Conservation (phyloP, 371 early-diverging fungal species). For the Mucor sp. region DNA sequence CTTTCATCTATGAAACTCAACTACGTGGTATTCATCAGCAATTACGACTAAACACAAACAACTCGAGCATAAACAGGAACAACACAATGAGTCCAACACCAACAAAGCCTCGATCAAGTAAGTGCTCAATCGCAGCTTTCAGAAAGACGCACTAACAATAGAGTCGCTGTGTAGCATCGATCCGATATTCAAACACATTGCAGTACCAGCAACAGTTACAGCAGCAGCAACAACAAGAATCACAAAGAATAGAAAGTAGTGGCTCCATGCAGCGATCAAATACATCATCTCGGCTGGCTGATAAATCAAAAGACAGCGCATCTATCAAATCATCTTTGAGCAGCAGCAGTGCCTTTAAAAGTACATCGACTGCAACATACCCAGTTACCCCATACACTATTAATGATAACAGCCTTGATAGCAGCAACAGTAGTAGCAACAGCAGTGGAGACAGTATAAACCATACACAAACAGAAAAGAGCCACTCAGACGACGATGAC, state of each 20-base stretch:
- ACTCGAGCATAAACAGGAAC: not conserved
- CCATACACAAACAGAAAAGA: not conserved
- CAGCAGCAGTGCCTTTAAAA: not conserved
- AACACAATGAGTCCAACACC: constrained; percentile 19
- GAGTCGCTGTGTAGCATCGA: constrained; percentile 6
- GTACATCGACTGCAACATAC: not conserved
- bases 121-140: not conserved
- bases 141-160: not conserved
- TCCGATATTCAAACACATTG: constrained; percentile 16
- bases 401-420: not conserved
- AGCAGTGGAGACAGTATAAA: not conserved
- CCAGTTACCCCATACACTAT: not conserved
- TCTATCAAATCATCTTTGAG: not conserved
- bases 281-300: not conserved
- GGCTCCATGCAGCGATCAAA: not conserved
- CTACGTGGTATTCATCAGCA: constrained; percentile 63
- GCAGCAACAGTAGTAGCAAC: not conserved
- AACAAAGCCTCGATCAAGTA: constrained; percentile 16
- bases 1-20: constrained; percentile 64
- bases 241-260: not conserved
- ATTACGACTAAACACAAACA: constrained; percentile 34
- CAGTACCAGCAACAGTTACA: constrained; percentile 7
- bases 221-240: constrained; percentile 2
- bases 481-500: not conserved
- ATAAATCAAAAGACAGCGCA: not conserved